These are phyloP conservation scores for Nakazawaea wyomingensis DNA, from an alignment of 805 yeast species.

Conservation along the genomic window DNA sequence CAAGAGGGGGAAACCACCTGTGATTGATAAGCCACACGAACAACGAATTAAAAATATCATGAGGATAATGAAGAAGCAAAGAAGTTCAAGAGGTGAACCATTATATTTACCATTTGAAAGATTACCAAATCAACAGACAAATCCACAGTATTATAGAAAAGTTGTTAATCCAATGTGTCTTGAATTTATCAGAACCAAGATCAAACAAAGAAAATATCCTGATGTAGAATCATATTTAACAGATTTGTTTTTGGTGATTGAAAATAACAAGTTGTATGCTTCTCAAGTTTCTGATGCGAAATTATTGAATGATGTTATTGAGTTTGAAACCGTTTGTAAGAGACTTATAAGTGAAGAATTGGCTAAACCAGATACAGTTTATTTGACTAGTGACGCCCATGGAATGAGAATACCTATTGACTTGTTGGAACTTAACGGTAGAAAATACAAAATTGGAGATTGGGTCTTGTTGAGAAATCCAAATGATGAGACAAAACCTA, in stretches of 20 bases:
- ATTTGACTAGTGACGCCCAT: slow-evolving; percentile 46
- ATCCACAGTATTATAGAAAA: slow-evolving; percentile 49
- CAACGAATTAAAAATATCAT: slow-evolving; percentile 84
- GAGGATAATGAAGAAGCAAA: slow-evolving; percentile 73
- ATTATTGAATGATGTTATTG: slow-evolving; percentile 55
- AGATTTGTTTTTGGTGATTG: slow-evolving; percentile 72
- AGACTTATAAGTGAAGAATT: slow-evolving; percentile 61
- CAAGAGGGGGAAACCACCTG: slow-evolving; percentile 87
- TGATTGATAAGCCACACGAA: slow-evolving; percentile 87
- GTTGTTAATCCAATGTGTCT: slow-evolving; percentile 60
- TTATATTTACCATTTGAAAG: slow-evolving; percentile 71
- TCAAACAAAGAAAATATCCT: slow-evolving; percentile 78
- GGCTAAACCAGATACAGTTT: slow-evolving; percentile 77
- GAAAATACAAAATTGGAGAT: slow-evolving; percentile 80
- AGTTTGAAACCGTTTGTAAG: slow-evolving; percentile 58
- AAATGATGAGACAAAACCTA: slow-evolving; percentile 85
- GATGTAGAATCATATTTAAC: slow-evolving; percentile 70
- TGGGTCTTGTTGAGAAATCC: slow-evolving; percentile 89
- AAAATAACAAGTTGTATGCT: slow-evolving; percentile 65
- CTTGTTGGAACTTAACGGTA: slow-evolving; percentile 64
- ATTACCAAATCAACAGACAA: slow-evolving; percentile 62
- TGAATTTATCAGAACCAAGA: slow-evolving; percentile 72
- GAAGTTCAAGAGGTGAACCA: slow-evolving; percentile 43
- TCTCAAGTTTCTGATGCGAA: slow-evolving; percentile 43
- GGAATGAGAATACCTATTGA: slow-evolving; percentile 73